These are phyloP conservation scores for Lenzites betulinus DNA, from an alignment of 768 basidiomycete species.

Conservation along the genomic window DNA sequence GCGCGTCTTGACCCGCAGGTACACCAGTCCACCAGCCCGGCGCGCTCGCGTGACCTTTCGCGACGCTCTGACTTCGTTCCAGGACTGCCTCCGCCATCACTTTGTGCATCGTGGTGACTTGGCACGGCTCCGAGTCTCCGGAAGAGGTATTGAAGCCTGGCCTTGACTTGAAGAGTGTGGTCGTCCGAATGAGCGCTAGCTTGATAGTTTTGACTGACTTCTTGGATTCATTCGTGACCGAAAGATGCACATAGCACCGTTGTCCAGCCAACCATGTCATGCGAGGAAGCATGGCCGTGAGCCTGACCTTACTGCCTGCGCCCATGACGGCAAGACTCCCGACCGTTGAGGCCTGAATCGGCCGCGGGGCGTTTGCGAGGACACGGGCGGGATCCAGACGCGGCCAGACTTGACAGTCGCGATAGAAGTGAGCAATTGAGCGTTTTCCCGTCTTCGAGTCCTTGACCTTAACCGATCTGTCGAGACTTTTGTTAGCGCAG, in stretches of 20 bases:
- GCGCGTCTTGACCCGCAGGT: constrained; percentile 53
- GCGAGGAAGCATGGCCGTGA: constrained; percentile 71
- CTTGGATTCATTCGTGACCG: constrained; percentile 66
- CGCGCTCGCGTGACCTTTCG: constrained; percentile 72
- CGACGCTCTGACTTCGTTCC: constrained; percentile 62
- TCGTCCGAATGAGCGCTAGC: constrained; percentile 65
- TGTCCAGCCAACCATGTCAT: constrained; percentile 84
- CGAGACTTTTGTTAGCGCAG: not conserved
- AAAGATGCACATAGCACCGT: constrained; percentile 65
- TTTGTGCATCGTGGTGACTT: constrained; percentile 61
- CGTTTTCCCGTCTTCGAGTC: constrained; percentile 57
- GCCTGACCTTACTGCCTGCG: constrained; percentile 48
- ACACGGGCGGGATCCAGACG: constrained; percentile 61
- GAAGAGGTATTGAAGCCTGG: constrained; percentile 35
- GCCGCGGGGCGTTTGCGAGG: constrained; percentile 60
- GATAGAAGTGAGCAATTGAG: constrained; percentile 89
- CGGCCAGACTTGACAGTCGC: constrained; percentile 80
- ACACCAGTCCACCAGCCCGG: constrained; percentile 93
- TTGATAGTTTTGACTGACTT: constrained; percentile 66
- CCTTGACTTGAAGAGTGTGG: constrained; percentile 63
- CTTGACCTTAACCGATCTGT: constrained; percentile 75
- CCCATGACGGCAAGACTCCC: constrained; percentile 65
- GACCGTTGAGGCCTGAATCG: constrained; percentile 57
- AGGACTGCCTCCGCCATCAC: constrained; percentile 66
- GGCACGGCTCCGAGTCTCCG: constrained; percentile 59